Evolutionary conservation across 805 yeast genomes (phyloP).

Genomic region (Lipomyces oligophaga): DNA sequence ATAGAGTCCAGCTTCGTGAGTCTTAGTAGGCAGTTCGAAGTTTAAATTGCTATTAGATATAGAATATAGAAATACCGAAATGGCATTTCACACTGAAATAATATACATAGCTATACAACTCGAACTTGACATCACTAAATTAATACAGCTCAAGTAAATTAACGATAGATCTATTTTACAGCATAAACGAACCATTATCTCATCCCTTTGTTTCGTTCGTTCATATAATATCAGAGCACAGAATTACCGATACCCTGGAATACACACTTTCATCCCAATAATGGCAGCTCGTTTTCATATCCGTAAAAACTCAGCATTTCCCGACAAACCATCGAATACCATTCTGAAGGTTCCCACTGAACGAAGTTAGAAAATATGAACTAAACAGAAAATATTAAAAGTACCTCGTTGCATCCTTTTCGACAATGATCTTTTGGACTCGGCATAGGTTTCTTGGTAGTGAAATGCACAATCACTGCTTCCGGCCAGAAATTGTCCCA

Average conservation of each 20-base stretch:
- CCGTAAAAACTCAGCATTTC: slow-evolving; percentile 32
- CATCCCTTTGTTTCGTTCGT: too few relatives aligned
- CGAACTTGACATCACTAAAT: too few relatives aligned
- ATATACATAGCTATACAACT: too few relatives aligned
- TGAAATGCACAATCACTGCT: slow-evolving; percentile 31
- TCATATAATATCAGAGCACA: too few relatives aligned
- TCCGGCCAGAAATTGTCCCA: slow-evolving; percentile 33
- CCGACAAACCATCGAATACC: slow-evolving; percentile 30
- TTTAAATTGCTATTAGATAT: too few relatives aligned
- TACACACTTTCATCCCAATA: slow-evolving; percentile 21
- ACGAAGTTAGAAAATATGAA: neutral
- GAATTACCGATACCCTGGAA: neutral
- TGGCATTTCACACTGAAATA: too few relatives aligned
- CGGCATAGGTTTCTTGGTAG: slow-evolving; percentile 30
- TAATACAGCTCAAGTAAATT: too few relatives aligned
- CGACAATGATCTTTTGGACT: slow-evolving; percentile 16
- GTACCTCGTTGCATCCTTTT: slow-evolving; percentile 26
- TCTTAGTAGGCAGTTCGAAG: too few relatives aligned
- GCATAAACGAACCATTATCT: too few relatives aligned
- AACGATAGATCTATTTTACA: too few relatives aligned
- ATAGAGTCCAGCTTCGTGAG: too few relatives aligned
- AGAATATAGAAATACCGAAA: too few relatives aligned
- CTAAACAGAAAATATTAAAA: neutral
- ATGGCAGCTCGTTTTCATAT: slow-evolving; percentile 25
- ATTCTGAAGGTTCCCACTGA: slow-evolving; percentile 30